Evolutionary conservation across 2,329 filamentous ascomycete genomes (phyloP), one percentile per base, ranked within the genome.

Genomic region (Ambrosiella xylebori): DNA sequence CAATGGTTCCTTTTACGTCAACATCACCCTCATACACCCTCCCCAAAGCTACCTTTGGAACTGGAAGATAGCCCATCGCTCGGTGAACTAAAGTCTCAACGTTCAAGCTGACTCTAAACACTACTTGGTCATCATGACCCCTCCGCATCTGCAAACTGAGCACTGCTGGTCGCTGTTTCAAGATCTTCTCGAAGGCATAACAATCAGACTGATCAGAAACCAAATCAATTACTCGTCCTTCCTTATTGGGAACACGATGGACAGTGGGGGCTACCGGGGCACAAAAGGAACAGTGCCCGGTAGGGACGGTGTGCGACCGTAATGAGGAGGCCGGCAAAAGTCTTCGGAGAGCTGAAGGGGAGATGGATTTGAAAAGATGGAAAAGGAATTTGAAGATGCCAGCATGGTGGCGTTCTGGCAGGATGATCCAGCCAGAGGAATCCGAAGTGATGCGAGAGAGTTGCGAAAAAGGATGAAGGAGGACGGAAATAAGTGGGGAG

Each of bases 1-100:
- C 51, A 3, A 60, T 55, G 4, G 35, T 19, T 4, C 15, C 59
- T 13, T 44, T 49, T n/a, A 50, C 40, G 4, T 41, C 19, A 17
- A 15, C 37, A n/a, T 53, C 47, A 3, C 17, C 13, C 19, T 19
- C 2, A 12, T 57, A 50, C 15, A 56, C 44, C 37, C 36, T 35
- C 17, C 17, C 37, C 3, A 15, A 38, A 3, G 59, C 50, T 36
- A 51, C 55, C 13, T 15, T 19, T 6, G 57, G 39, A 9, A 38
- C 40, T 2, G 61, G 61, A 7, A 65, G 57, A 41, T 64, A 56
- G 3, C 61, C 44, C 35, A 51, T 17, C 0, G 63, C 63, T 12
- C 61, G 56, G 13, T 65, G 64, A 12, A 59, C 40, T 1, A 65
- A 61, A 1, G 61, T 39, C 12, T 57, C 15, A 0, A 63, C 56